phyloP scores from a whole-genome alignment of 2,329 filamentous ascomycete species.

The Blumeriella jaapii region DNA sequence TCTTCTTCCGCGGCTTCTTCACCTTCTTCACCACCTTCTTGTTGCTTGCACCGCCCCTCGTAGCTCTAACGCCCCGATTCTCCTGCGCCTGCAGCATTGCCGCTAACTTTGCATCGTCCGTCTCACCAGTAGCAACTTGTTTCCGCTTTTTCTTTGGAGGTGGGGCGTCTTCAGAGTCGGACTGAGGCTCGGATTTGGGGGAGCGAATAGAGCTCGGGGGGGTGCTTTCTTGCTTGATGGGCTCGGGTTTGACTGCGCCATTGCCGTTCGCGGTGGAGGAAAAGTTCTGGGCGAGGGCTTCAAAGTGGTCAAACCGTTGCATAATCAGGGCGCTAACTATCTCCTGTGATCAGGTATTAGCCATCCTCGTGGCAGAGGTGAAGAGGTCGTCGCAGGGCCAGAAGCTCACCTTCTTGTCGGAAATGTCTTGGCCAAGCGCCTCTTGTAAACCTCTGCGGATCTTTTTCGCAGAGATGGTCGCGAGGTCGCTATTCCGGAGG shows the following conservation, averaged over 20 bases:
- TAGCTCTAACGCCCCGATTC: slow-evolving; percentile 60
- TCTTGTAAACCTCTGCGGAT: slow-evolving; percentile 28
- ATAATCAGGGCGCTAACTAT: slow-evolving; percentile 42
- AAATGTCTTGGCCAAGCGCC: slow-evolving; percentile 27
- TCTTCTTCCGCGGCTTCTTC: slow-evolving; percentile 55
- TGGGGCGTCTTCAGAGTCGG: slow-evolving; percentile 21
- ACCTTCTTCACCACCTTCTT: slow-evolving; percentile 21
- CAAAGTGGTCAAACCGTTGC: slow-evolving; percentile 38
- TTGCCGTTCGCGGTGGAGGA: slow-evolving; percentile 15
- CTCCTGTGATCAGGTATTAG: slow-evolving; percentile 28
- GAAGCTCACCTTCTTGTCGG: slow-evolving; percentile 28
- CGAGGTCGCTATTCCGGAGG: slow-evolving; percentile 27
- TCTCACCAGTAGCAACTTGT: slow-evolving; percentile 49
- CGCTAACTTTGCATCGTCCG: slow-evolving; percentile 79
- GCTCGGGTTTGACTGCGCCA: slow-evolving; percentile 1
- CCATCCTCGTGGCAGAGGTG: background rate
- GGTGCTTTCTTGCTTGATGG: slow-evolving; percentile 14
- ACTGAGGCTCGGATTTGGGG: slow-evolving; percentile 11
- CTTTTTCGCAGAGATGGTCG: slow-evolving; percentile 29
- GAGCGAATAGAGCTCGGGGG: slow-evolving; percentile 10
- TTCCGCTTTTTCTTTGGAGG: slow-evolving; percentile 45
- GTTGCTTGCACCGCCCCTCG: slow-evolving; percentile 57
- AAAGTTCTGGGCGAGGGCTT: slow-evolving; percentile 6
- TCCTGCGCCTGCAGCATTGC: slow-evolving; percentile 87
- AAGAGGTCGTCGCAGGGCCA: background rate